These are phyloP conservation scores for Arthrobotrys entomopaga DNA, from an alignment of 2,329 filamentous ascomycete species.

Conservation along the genomic window DNA sequence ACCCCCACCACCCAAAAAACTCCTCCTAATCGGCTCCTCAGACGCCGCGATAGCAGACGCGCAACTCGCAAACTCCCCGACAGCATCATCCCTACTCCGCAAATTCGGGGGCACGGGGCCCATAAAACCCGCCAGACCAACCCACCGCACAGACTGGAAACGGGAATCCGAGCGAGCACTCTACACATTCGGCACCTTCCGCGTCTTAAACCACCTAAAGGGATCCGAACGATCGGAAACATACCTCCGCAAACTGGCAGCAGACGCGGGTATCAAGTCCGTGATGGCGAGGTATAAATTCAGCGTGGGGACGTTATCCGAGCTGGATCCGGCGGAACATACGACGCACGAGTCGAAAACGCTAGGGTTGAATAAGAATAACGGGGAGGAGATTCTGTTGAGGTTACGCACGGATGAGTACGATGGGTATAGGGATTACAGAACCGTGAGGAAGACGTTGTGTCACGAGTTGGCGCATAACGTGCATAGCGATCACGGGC, in stretches of 20 bases:
- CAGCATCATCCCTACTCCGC: constrained; percentile 57
- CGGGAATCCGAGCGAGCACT: constrained; percentile 68
- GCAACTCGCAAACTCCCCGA: constrained; percentile 53
- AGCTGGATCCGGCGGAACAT: constrained; percentile 91
- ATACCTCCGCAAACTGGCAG: constrained; percentile 78
- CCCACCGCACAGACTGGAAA: constrained; percentile 63
- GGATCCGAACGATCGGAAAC: constrained; percentile 75
- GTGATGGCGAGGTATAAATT: constrained; percentile 88
- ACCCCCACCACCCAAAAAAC: constrained; percentile 69
- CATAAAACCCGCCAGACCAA: constrained; percentile 63
- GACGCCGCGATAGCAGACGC: constrained; percentile 66
- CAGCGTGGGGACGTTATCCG: constrained; percentile 83
- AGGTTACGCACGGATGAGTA: constrained; percentile 91
- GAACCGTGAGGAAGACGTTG: constrained; percentile 86
- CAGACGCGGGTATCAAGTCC: constrained; percentile 84
- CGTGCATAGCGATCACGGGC: constrained; percentile 83
- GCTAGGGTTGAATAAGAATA: constrained; percentile 85
- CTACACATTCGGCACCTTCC: constrained; percentile 84
- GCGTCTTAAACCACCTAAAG: constrained; percentile 80
- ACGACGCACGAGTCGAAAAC: constrained; percentile 74
- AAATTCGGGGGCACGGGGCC: constrained; percentile 62
- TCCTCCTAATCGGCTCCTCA: constrained; percentile 67
- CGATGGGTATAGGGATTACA: constrained; percentile 93
- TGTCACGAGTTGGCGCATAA: constrained; percentile 97
- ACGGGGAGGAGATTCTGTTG: constrained; percentile 89